phyloP scores from a whole-genome alignment of 768 basidiomycete genomes.

The Lactarius hatsudake region DNA sequence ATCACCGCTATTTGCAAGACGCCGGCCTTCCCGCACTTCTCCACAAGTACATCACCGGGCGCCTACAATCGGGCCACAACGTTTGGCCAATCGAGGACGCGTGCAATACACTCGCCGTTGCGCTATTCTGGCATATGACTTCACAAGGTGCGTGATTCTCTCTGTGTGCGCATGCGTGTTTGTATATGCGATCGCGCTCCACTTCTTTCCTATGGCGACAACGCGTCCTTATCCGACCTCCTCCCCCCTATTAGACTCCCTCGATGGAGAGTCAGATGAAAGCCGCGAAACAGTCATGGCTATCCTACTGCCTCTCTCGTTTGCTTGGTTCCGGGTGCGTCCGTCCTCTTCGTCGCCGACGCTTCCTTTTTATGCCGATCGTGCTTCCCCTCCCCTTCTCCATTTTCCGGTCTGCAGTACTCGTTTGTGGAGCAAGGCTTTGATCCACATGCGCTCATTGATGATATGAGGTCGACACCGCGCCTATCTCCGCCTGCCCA shows the following conservation, averaged over 20 bases:
- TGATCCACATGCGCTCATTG: conserved; percentile 15
- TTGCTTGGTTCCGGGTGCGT: conserved; percentile 26
- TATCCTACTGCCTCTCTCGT: conserved; percentile 15
- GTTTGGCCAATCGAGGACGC: conserved; percentile 23
- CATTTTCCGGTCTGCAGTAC: conserved; percentile 18
- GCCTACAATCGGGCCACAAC: conserved; percentile 13
- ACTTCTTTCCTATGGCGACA: conserved; percentile 5
- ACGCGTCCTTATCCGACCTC: background rate
- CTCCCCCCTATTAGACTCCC: conserved; percentile 10
- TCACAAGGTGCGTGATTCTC: conserved; percentile 22
- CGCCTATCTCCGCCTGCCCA: conserved; percentile 2
- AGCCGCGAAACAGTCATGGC: conserved; percentile 17
- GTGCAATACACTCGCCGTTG: conserved; percentile 23
- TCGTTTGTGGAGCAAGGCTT: conserved; percentile 22
- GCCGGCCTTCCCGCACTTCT: conserved; percentile 19
- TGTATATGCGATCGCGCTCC: conserved; percentile 10
- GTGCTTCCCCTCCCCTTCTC: conserved; percentile 1
- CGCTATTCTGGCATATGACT: conserved; percentile 28
- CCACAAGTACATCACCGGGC: conserved; percentile 12
- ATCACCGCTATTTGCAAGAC: conserved; percentile 12
- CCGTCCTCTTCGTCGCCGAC: background rate
- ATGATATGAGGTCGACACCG: background rate
- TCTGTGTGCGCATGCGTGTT: background rate
- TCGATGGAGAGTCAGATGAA: conserved; percentile 22
- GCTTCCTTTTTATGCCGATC: conserved; percentile 13